Evolutionary conservation across 805 yeast genomes (phyloP).

Genomic region (Yarrowia osloensis): DNA sequence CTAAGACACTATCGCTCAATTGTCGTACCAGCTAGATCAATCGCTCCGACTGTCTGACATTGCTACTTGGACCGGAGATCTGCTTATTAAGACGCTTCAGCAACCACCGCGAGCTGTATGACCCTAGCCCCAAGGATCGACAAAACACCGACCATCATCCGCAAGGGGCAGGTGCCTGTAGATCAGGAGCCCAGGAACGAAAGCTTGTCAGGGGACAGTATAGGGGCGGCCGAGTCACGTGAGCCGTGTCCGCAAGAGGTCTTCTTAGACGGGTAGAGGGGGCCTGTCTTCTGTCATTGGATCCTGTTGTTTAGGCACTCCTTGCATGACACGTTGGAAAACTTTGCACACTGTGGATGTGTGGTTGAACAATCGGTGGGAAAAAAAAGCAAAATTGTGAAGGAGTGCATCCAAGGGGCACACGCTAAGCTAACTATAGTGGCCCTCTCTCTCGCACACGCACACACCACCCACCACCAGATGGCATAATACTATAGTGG

Average conservation of each 20-base stretch:
- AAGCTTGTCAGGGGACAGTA: not conserved
- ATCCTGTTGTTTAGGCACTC: not conserved
- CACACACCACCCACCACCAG: too few species aligned
- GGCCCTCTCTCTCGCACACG: not conserved
- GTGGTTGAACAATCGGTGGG: not conserved
- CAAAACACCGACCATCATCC: not conserved
- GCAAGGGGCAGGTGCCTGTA: slow-evolving; percentile 25
- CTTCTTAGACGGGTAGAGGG: too few species aligned
- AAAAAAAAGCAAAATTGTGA: not conserved
- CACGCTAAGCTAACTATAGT: not conserved
- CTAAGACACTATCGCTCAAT: too few species aligned
- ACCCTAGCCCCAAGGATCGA: not conserved
- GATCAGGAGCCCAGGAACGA: slow-evolving; percentile 11
- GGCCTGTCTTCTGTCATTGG: not conserved
- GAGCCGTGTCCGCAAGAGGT: not conserved
- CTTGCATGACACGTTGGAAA: slow-evolving; percentile 8
- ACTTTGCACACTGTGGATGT: not conserved
- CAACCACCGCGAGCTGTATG: not conserved
- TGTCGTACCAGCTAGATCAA: too few species aligned
- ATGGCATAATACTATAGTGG: not conserved
- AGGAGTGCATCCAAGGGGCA: slow-evolving; percentile 26
- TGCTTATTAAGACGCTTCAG: too few species aligned
- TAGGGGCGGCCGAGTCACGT: not conserved
- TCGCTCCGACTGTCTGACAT: too few species aligned
- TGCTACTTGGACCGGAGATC: too few species aligned